These are phyloP conservation scores for Kazachstania bromeliacearum DNA, from an alignment of 805 yeast genomes.

Conservation along the genomic window DNA sequence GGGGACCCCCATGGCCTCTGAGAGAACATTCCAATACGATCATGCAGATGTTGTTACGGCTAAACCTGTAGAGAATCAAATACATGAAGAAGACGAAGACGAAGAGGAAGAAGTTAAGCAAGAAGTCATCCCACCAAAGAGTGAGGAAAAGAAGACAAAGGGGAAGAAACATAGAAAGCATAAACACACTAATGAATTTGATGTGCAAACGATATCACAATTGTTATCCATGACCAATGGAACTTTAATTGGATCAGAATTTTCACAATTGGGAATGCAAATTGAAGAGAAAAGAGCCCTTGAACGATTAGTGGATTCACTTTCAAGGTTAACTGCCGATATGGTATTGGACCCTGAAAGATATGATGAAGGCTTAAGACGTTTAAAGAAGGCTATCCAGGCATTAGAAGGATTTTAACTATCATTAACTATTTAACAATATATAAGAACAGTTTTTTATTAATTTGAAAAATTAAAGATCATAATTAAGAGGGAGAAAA, in stretches of 20 bases:
- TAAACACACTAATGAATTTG: conserved; percentile 9
- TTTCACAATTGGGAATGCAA: conserved; percentile 64
- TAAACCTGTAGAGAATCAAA: too few species aligned
- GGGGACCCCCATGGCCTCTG: neutral
- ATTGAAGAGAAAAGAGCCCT: conserved; percentile 66
- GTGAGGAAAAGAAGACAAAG: neutral
- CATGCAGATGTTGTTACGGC: too few species aligned
- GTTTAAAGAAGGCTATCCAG: conserved; percentile 72
- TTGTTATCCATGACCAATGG: conserved; percentile 34
- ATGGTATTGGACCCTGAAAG: conserved; percentile 80
- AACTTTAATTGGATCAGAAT: conserved; percentile 45
- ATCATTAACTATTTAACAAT: too few species aligned
- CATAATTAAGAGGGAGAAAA: too few species aligned
- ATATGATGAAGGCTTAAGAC: conserved; percentile 66
- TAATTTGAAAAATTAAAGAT: too few species aligned
- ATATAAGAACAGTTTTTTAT: too few species aligned
- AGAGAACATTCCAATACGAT: neutral
- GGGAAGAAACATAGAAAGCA: neutral
- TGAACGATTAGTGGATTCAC: conserved; percentile 77
- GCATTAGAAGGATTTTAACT: conserved; percentile 75
- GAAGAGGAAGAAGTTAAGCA: neutral
- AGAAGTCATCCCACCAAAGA: neutral
- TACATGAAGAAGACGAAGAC: neutral
- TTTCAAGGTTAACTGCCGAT: conserved; percentile 79
- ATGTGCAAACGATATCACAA: conserved; percentile 30